Conservation (phyloP, 306 rosid genomes). For the Rosa multiflora region DNA sequence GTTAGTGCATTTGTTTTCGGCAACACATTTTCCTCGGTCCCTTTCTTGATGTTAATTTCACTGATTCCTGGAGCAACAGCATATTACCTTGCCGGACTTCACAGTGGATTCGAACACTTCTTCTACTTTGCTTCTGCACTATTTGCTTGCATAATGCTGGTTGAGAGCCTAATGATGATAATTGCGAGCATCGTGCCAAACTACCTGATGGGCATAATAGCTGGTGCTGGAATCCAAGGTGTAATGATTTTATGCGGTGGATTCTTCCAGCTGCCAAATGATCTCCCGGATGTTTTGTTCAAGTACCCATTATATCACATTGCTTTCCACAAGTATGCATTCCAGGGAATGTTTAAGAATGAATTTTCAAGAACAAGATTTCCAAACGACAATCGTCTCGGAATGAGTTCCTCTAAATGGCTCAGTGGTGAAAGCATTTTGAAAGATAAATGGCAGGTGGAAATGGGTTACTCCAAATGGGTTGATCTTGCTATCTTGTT, state of each 20-base stretch:
- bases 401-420: not conserved
- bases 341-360: slow-evolving; percentile 65
- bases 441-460: slow-evolving; percentile 32
- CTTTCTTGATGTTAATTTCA: slow-evolving; percentile 42
- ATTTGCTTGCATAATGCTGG: slow-evolving; percentile 48
- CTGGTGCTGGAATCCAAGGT: slow-evolving; percentile 73
- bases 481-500: slow-evolving; percentile 52
- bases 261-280: slow-evolving; percentile 51
- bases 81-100: slow-evolving; percentile 59
- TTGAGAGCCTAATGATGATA: slow-evolving; percentile 82
- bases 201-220: slow-evolving; percentile 70
- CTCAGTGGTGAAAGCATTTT: slow-evolving; percentile 39
- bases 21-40: slow-evolving; percentile 63
- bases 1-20: slow-evolving; percentile 50
- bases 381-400: not conserved
- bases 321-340: slow-evolving; percentile 61
- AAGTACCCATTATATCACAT: slow-evolving; percentile 53
- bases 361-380: slow-evolving; percentile 49
- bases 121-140: slow-evolving; percentile 34
- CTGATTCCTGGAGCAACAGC: slow-evolving; percentile 54
- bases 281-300: slow-evolving; percentile 54
- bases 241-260: slow-evolving; percentile 54
- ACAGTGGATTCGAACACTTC: slow-evolving; percentile 36
- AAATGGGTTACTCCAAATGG: slow-evolving; percentile 62
- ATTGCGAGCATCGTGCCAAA: slow-evolving; percentile 68